phyloP scores from a whole-genome alignment of 495 filamentous ascomycete species.

The Podospora tetraspora region DNA sequence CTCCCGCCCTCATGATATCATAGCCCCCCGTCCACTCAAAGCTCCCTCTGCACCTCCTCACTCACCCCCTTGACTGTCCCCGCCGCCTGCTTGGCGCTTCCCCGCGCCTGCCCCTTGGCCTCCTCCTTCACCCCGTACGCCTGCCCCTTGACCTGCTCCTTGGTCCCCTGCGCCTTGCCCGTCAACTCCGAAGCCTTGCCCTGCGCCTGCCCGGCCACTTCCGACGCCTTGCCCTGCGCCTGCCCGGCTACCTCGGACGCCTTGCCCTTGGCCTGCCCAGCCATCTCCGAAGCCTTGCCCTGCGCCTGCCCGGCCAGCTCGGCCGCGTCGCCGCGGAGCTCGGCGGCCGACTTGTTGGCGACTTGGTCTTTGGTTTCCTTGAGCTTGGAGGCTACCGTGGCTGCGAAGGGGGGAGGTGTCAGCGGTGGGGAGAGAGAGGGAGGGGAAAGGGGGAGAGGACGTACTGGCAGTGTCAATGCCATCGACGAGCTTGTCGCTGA shows the following conservation, averaged over 20 bases:
- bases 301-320: conserved; percentile 28
- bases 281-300: conserved; percentile 29
- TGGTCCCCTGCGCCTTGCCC: conserved; percentile 9
- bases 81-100: conserved; percentile 11
- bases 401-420: too few relatives aligned
- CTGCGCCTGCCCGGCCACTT: conserved; percentile 32
- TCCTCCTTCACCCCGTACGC: conserved; percentile 20
- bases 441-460: conserved; percentile 17
- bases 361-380: conserved; percentile 33
- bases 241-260: conserved; percentile 30
- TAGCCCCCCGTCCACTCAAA: background rate
- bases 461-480: conserved; percentile 49
- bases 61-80: conserved; percentile 13
- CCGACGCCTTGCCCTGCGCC: conserved; percentile 29
- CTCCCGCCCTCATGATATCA: background rate
- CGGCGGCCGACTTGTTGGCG: conserved; percentile 12
- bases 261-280: conserved; percentile 34
- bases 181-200: conserved; percentile 26
- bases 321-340: conserved; percentile 20
- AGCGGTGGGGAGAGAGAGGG: conserved; percentile 3
- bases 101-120: conserved; percentile 22
- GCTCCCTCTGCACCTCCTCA: conserved; percentile 2
- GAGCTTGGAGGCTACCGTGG: conserved; percentile 40
- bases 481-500: conserved; percentile 51
- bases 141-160: conserved; percentile 13